Conservation (phyloP, 2,329 filamentous ascomycete genomes). For the Aspergillus brunneoviolaceus region DNA sequence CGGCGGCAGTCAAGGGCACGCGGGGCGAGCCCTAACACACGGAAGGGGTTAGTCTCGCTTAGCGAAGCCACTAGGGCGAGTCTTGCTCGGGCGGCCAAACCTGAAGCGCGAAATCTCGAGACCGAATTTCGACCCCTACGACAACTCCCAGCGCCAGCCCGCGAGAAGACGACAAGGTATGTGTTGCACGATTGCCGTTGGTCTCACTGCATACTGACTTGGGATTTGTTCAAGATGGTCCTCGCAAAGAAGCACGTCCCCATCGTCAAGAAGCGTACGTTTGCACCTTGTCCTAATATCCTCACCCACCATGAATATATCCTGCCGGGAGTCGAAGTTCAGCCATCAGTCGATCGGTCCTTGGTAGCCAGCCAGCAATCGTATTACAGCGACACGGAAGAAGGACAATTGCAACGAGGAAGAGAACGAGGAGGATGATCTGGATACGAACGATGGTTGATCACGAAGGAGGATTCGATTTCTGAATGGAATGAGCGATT, state of each 20-base stretch:
- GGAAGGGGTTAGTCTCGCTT: conserved; percentile 28
- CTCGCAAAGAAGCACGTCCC: conserved; percentile 98
- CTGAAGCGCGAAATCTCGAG: conserved; percentile 42
- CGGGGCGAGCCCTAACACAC: conserved; percentile 24
- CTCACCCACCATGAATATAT: conserved; percentile 1
- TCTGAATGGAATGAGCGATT: not conserved
- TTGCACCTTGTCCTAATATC: conserved; percentile 4
- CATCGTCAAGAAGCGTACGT: conserved; percentile 99
- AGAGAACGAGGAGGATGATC: no score
- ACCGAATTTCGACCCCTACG: conserved; percentile 40
- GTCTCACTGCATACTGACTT: conserved; percentile 6
- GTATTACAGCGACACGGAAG: no score
- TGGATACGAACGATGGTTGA: not conserved
- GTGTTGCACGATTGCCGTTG: conserved; percentile 13
- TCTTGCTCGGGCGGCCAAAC: conserved; percentile 30
- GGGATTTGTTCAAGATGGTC: conserved; percentile 67
- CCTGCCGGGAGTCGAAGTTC: not conserved
- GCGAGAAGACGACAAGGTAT: conserved; percentile 49
- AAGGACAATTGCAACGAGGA: no score
- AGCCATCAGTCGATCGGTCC: not conserved
- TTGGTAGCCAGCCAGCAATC: not conserved
- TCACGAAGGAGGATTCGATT: not conserved
- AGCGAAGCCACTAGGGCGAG: conserved; percentile 35
- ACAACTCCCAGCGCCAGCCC: conserved; percentile 44
- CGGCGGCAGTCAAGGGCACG: conserved; percentile 2